These are phyloP conservation scores for Trypethelium eluteriae DNA, from an alignment of 495 filamentous ascomycete species.

Conservation along the genomic window DNA sequence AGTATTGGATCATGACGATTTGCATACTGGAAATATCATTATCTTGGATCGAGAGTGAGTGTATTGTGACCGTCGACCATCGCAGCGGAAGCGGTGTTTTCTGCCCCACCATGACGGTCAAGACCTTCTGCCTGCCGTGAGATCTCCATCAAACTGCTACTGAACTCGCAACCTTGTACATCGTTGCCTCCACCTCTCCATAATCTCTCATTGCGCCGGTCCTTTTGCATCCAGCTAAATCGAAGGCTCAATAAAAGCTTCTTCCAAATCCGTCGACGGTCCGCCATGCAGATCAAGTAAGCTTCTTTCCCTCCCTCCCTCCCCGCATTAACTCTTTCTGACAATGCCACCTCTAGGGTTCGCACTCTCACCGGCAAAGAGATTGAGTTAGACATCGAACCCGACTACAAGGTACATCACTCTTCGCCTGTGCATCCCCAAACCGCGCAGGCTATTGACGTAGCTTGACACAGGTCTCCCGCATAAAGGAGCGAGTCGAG, in stretches of 20 bases:
- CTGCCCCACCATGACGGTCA: background rate
- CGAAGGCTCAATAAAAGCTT: background rate
- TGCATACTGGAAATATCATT: background rate
- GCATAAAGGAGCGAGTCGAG: conserved; percentile 97
- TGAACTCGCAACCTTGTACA: background rate
- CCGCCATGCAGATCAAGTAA: conserved; percentile 25
- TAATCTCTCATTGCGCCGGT: background rate
- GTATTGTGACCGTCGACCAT: background rate
- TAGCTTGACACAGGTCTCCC: conserved; percentile 56
- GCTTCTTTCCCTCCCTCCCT: background rate
- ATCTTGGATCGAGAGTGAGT: background rate
- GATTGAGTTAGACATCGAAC: conserved; percentile 95
- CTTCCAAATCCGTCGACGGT: background rate
- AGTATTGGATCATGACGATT: background rate
- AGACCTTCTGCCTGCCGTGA: background rate
- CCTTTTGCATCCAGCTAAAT: background rate
- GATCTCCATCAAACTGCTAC: background rate
- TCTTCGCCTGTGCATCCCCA: conserved; percentile 1
- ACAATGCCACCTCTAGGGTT: conserved; percentile 53
- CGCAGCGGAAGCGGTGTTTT: background rate
- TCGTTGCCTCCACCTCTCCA: background rate
- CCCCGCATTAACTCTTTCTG: background rate
- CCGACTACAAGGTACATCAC: conserved; percentile 69
- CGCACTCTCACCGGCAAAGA: conserved; percentile 97
- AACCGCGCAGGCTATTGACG: background rate